Evolutionary conservation across 371 early-diverging fungal genomes (phyloP).

Genomic region (Mucor lusitanicus): DNA sequence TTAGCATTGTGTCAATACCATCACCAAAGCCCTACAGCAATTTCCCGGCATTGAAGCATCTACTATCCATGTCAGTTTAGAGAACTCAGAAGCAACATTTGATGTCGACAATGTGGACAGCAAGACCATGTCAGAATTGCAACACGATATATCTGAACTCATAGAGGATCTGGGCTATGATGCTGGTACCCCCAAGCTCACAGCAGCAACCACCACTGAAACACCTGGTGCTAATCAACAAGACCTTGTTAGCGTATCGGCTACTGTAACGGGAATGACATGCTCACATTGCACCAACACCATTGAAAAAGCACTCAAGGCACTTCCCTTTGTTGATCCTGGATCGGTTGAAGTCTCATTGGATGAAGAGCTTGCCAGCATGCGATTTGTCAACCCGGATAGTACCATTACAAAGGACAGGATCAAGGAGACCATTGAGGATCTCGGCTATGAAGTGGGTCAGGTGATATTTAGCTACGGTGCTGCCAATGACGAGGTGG

Average conservation of each 20-base stretch:
- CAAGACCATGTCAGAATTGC: conserved; percentile 5
- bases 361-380: conserved; percentile 39
- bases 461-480: conserved; percentile 12
- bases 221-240: not conserved
- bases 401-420: conserved; percentile 19
- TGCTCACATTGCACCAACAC: conserved; percentile 81
- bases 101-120: not conserved
- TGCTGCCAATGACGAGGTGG: not conserved
- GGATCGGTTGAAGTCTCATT: conserved; percentile 46
- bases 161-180: conserved; percentile 44
- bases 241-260: conserved; percentile 20
- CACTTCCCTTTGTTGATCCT: conserved; percentile 57
- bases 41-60: conserved; percentile 11
- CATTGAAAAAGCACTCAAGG: conserved; percentile 62
- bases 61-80: conserved; percentile 30
- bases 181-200: conserved; percentile 6
- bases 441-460: conserved; percentile 65
- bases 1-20: conserved; percentile 71
- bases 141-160: conserved; percentile 13
- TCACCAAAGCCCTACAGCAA: conserved; percentile 44
- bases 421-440: conserved; percentile 56
- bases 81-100: conserved; percentile 22
- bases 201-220: not conserved
- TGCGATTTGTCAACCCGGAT: conserved; percentile 30
- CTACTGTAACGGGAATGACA: conserved; percentile 74